A percentile compares a stretch with the other conserved stretches of the same genome.
Evolutionary conservation across 1,284 basidiomycete genomes (phyloP).

Genomic region (Irpex sp.): DNA sequence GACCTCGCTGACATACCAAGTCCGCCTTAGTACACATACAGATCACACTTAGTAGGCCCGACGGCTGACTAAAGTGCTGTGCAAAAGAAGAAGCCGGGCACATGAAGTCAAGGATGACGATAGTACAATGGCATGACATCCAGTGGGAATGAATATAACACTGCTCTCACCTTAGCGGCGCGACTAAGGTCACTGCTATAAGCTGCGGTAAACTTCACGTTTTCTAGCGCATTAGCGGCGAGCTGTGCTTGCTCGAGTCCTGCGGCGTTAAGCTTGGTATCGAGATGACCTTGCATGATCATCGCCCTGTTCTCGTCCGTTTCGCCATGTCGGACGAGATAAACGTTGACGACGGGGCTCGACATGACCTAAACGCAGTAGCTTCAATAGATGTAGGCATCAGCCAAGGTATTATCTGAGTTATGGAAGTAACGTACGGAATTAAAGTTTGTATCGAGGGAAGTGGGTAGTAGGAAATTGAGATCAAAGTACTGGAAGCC

Average conservation of each 20-base stretch:
- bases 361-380: neutral
- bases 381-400: neutral
- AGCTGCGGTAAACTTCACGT: constrained; percentile 47
- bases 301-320: constrained; percentile 59
- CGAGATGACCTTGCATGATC: constrained; percentile 70
- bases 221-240: constrained; percentile 49
- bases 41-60: neutral
- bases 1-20: neutral
- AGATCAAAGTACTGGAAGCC: too few species aligned
- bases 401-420: neutral
- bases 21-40: neutral
- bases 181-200: constrained; percentile 66
- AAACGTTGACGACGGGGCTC: constrained; percentile 33
- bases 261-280: constrained; percentile 56
- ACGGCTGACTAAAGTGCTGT: neutral
- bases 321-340: constrained; percentile 74
- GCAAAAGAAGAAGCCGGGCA: neutral
- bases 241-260: constrained; percentile 55
- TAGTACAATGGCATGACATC: too few species aligned
- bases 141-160: neutral
- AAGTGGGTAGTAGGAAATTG: too few species aligned
- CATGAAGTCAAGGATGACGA: too few species aligned
- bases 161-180: constrained; percentile 49
- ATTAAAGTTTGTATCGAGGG: too few species aligned
- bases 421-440: neutral